Evolutionary conservation across 2,329 filamentous ascomycete species (phyloP), one percentile per base, ranked within the genome.

Genomic region (Aspergillus novofumigatus): DNA sequence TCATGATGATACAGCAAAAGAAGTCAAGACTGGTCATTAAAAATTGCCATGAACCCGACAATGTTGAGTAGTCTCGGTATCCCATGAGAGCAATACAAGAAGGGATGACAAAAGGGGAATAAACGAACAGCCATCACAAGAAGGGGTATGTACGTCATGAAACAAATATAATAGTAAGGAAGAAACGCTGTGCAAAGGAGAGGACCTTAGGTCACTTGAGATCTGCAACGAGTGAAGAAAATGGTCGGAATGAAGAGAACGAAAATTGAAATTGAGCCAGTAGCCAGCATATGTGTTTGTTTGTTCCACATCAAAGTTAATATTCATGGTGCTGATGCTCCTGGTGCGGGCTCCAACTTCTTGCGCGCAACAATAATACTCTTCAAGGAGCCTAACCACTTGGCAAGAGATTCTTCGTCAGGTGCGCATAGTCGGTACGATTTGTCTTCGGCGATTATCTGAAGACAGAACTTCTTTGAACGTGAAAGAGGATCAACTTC

Each of bases 361-460:
- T 72, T 73, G 28, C 71, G 69, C 14, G 70, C 69, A 47, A 72
- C 69, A 28, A 77, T 58, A 32, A 78, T 73, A 57, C 92, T 96
- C 78, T 97, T 97, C 77, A 97, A 86, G 0, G 92, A 90, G 2
- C 93, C 94, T 1, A 99, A 81, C 77, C 91, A 96, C 62, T 88
- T 88, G 42, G 92, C 86, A 56, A 97, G 78, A 1, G 83, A 81
- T 67, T 97, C 91, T 72, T 99, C 94, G 67, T 91, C 86, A 21
- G 84, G 80, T 0, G 92, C 86, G 69, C 88, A 90, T 62, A 94
- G 89, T 29, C 87, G 84, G 66, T 88, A 90, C 55, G 84, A 89
- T 76, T 91, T 94, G 70, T 97, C 93, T 67, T 97, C 93, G 38
- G 89, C 90, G 68, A 99, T 96, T 66, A 97, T 83, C 74, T 97